These are phyloP conservation scores for Cytospora piceae DNA, from an alignment of 2,329 filamentous ascomycete genomes.

Conservation along the genomic window DNA sequence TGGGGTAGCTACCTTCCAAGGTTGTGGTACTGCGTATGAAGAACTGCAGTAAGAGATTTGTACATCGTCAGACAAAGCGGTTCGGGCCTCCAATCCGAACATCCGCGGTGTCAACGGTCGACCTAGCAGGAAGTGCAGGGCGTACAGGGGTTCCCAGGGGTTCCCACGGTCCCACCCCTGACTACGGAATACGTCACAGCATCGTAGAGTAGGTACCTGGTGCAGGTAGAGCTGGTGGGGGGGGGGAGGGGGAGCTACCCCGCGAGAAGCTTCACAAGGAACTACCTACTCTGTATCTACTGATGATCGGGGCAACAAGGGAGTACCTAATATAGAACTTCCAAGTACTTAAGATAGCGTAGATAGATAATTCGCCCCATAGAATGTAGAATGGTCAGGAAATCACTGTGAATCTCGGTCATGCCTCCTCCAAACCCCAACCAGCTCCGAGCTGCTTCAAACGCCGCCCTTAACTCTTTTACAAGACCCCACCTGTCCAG, in stretches of 20 bases:
- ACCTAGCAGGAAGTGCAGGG: not conserved
- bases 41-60: not conserved
- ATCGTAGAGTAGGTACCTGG: too few relatives aligned
- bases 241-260: not conserved
- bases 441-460: constrained; percentile 23
- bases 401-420: not conserved
- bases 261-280: not conserved
- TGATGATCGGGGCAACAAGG: too few relatives aligned
- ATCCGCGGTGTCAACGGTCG: not conserved
- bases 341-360: too few relatives aligned
- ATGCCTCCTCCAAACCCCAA: constrained; percentile 15
- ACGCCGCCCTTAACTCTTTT: constrained; percentile 1
- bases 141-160: too few relatives aligned
- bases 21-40: not conserved
- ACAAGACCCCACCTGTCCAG: constrained; percentile 16
- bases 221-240: too few relatives aligned
- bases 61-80: not conserved
- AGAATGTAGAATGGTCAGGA: too few relatives aligned
- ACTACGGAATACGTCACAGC: not conserved
- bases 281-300: not conserved
- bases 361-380: too few relatives aligned
- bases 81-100: not conserved
- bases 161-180: not conserved
- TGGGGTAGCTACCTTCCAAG: not conserved
- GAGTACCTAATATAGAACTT: too few relatives aligned